Evolutionary conservation across 2,329 filamentous ascomycete genomes (phyloP), one percentile per base, ranked within the genome.

Genomic region (Neoascochyta sp.): DNA sequence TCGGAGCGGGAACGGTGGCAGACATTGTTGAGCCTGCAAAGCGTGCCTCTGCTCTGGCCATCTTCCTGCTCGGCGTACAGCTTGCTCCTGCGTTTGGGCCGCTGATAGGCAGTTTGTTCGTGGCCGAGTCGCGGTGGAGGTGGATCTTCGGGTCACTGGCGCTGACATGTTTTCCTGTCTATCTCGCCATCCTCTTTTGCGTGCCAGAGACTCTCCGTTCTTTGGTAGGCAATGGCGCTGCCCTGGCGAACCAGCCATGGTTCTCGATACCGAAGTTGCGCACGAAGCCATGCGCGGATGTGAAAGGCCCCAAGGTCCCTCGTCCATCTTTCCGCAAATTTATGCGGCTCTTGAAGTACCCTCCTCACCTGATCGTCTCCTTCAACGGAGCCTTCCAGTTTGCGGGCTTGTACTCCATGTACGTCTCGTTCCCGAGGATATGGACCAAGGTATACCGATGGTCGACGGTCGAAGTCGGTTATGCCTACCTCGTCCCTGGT

Each of bases 131-230:
- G 1, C 51, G 45, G 4, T 71, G 68, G 68, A 47, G 68, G 38
- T 71, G 67, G 66, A 55, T 64, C 4, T 70, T 70, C 35, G 66
- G 62, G 1, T 67, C 69, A 24, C 38, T 60, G 14, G 57, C 39
- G 37, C 12, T 44, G 23, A 34, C 39, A 3, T 54, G 38, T 43
- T 36, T 49, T 14, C 60, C 44, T 14, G 46, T 56, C 5, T 56
- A 52, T 25, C 25, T 47, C 5, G 36, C 52, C 3, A 52, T 67
- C 12, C 16, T 60, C 12, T 56, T 70, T 29, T 60, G 57, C 32
- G 64, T 71, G 5, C 69, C 69, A 0, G 69, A 72, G 39, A 72
- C 69, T 2, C 52, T 71, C 7, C 62, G 68, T 15, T 57, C 60
- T 4, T 47, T 66, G 2, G 69, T 70, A 2, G 69, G 69, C 4